Conservation (phyloP, 2,329 filamentous ascomycete species). For the Dactylella cylindrospora region DNA sequence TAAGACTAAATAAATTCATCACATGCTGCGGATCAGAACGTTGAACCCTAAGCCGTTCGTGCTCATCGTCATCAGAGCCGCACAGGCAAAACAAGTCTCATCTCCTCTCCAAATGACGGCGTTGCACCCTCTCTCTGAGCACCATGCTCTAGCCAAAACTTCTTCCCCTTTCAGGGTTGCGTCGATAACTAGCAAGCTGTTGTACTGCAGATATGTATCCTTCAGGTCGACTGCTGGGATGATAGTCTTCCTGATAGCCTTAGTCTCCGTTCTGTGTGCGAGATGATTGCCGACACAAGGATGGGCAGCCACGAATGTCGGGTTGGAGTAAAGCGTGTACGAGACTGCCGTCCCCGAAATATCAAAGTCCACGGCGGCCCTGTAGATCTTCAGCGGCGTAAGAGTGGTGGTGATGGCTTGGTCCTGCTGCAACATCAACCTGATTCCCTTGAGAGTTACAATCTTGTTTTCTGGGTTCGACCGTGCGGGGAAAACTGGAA, state of each 20-base stretch:
- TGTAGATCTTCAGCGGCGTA: constrained; percentile 33
- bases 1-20: background rate
- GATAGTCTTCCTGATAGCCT: constrained; percentile 41
- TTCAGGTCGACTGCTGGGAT: constrained; percentile 36
- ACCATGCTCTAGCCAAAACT: constrained; percentile 41
- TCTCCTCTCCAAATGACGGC: constrained; percentile 41
- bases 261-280: constrained; percentile 33
- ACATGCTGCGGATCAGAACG: constrained; percentile 37
- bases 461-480: constrained; percentile 22
- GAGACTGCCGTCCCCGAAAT: constrained; percentile 30
- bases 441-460: constrained; percentile 27
- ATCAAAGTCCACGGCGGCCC: constrained; percentile 41
- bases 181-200: constrained; percentile 41
- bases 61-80: constrained; percentile 43
- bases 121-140: constrained; percentile 36
- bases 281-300: constrained; percentile 40
- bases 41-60: constrained; percentile 41
- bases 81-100: constrained; percentile 44
- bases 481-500: constrained; percentile 22
- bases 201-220: constrained; percentile 38
- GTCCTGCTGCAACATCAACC: constrained; percentile 37
- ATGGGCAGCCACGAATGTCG: constrained; percentile 42
- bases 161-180: constrained; percentile 42
- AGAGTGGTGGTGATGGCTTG: constrained; percentile 33
- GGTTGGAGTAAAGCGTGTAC: constrained; percentile 42